Percentiles rank a stretch among this genome's conserved stretches.
These are phyloP conservation scores for Tuber borchii DNA, from an alignment of 495 filamentous ascomycete species.

Conservation along the genomic window DNA sequence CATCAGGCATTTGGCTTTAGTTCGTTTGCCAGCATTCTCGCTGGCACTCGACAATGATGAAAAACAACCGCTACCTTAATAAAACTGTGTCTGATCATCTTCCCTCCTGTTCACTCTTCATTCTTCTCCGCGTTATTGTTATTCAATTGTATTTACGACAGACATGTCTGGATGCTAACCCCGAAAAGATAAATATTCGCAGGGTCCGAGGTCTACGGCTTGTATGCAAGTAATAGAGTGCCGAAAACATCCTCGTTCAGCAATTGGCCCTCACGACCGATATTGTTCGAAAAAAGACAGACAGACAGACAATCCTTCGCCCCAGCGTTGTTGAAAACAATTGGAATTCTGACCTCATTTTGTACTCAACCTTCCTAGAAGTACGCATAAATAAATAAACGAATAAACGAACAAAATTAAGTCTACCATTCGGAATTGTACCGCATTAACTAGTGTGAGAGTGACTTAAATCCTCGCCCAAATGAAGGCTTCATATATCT, in stretches of 20 bases:
- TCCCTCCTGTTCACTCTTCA: background rate
- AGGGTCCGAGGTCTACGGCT: background rate
- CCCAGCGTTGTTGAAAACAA: background rate
- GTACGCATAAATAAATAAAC: background rate
- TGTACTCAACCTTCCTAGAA: background rate
- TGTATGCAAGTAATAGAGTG: background rate
- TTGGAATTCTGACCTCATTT: background rate
- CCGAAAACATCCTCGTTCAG: background rate
- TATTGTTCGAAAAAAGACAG: background rate
- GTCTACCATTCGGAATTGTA: background rate
- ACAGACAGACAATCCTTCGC: background rate
- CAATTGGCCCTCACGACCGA: background rate
- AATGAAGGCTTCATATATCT: background rate
- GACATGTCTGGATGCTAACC: background rate
- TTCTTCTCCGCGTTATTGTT: background rate
- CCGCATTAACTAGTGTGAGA: background rate
- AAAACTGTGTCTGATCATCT: conserved; percentile 40
- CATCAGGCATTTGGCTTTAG: conserved; percentile 44
- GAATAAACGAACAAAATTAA: background rate
- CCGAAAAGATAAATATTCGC: background rate
- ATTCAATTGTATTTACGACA: background rate
- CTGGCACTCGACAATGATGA: conserved; percentile 41
- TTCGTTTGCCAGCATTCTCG: conserved; percentile 31
- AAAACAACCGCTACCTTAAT: conserved; percentile 44
- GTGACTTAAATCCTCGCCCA: background rate